Evolutionary conservation across 805 yeast species (phyloP).

Genomic region (Saccharomycopsis fibuligera): DNA sequence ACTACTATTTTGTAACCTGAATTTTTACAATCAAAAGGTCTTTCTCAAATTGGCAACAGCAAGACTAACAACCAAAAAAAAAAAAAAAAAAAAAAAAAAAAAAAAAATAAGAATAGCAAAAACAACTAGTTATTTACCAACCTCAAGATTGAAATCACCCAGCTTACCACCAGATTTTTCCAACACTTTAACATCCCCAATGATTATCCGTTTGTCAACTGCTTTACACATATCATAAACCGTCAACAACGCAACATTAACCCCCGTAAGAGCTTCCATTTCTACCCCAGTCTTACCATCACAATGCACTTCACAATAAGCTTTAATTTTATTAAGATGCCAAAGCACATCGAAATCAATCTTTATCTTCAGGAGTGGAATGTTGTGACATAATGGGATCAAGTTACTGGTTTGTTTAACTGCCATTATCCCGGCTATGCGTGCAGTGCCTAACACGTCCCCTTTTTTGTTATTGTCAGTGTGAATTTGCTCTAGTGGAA

Average conservation of each 20-base stretch:
- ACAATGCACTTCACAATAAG: conserved; percentile 37
- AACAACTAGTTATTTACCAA: no score
- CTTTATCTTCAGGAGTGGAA: conserved; percentile 36
- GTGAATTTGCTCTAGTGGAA: conserved; percentile 30
- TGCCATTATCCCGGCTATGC: conserved; percentile 48
- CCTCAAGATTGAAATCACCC: neutral
- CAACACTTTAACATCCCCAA: conserved; percentile 33
- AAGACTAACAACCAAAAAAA: no score
- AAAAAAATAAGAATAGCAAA: no score
- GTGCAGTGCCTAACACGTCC: conserved; percentile 41
- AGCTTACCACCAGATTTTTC: conserved; percentile 39
- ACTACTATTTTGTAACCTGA: no score
- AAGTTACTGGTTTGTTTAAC: conserved; percentile 40
- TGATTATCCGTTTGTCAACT: conserved; percentile 42
- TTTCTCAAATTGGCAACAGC: neutral
- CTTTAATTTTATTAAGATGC: conserved; percentile 25
- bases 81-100: no score
- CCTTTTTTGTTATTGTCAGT: conserved; percentile 42
- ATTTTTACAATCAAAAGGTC: no score
- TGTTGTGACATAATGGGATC: conserved; percentile 47
- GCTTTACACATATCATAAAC: conserved; percentile 57
- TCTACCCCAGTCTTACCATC: conserved; percentile 51
- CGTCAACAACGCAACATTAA: conserved; percentile 37
- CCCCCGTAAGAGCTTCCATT: conserved; percentile 50
- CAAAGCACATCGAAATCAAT: conserved; percentile 28